Evolutionary conservation across 2,329 filamentous ascomycete species (phyloP).

Genomic region (Diplodia mutila): DNA sequence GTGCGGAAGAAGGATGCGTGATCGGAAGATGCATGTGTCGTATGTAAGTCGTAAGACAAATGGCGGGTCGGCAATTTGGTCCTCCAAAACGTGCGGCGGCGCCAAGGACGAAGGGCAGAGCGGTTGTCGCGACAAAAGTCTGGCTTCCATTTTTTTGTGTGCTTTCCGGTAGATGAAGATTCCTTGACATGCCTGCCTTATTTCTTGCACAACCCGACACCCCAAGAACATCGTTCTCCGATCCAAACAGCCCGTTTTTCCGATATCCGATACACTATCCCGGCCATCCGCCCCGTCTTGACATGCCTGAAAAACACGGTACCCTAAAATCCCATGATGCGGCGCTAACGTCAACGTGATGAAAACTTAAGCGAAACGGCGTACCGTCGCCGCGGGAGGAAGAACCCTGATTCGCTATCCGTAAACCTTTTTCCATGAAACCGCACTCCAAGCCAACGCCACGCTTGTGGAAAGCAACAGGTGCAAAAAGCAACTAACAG

Average conservation of each 20-base stretch:
- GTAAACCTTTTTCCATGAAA: constrained; percentile 17
- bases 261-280: constrained; percentile 2
- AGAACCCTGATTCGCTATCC: constrained; percentile 23
- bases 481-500: constrained; percentile 17
- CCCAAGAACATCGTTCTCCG: constrained; percentile 4
- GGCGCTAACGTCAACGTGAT: constrained; percentile 17
- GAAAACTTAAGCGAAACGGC: constrained; percentile 21
- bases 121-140: neutral
- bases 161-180: constrained; percentile 17
- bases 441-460: constrained; percentile 22
- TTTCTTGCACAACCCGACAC: neutral
- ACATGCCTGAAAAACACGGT: constrained; percentile 9
- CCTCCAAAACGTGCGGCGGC: neutral
- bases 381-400: constrained; percentile 20
- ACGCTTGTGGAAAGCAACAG: constrained; percentile 17
- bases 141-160: constrained; percentile 15
- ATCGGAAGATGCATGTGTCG: constrained; percentile 5
- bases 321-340: constrained; percentile 22
- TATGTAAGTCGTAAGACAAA: constrained; percentile 5
- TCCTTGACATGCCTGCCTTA: constrained; percentile 7
- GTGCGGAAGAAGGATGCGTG: constrained; percentile 5
- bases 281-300: neutral
- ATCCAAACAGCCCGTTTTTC: neutral
- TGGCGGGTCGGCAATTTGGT: constrained; percentile 3
- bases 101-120: neutral